phyloP scores from a whole-genome alignment of 169 alveolate species.

The Neospora caninum region DNA sequence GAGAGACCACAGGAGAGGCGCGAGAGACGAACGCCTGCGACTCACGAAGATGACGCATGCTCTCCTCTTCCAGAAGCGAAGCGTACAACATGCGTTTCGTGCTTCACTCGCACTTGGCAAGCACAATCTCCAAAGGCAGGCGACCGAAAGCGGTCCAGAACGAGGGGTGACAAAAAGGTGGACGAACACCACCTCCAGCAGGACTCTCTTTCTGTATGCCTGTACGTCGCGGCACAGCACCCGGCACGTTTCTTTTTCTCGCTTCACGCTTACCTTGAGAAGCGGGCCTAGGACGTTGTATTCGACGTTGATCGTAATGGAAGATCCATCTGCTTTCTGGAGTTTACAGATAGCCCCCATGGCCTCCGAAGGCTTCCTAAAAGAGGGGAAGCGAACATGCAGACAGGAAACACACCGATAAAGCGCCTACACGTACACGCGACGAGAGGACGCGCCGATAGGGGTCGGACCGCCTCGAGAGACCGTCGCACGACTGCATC shows the following conservation, averaged over 20 bases:
- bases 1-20: no score
- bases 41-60: no score
- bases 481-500: neutral
- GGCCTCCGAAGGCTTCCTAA: conserved; percentile 70
- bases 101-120: no score
- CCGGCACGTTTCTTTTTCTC: neutral
- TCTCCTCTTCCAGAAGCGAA: no score
- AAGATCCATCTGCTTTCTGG: conserved; percentile 44
- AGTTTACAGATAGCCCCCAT: conserved; percentile 69
- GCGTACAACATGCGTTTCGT: no score
- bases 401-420: neutral
- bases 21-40: no score
- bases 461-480: neutral
- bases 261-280: conserved; percentile 55
- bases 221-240: neutral
- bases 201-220: neutral
- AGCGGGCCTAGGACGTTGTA: conserved; percentile 92
- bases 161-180: neutral
- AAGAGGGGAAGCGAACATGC: no score
- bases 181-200: neutral
- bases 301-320: conserved; percentile 71
- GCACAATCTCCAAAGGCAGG: no score
- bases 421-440: neutral
- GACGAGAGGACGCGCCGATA: neutral
- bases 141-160: neutral